A percentile compares a stretch with the other conserved stretches of the same genome.
These are phyloP conservation scores for Dichomitus squalens DNA, from an alignment of 1,284 basidiomycete species.

Conservation along the genomic window DNA sequence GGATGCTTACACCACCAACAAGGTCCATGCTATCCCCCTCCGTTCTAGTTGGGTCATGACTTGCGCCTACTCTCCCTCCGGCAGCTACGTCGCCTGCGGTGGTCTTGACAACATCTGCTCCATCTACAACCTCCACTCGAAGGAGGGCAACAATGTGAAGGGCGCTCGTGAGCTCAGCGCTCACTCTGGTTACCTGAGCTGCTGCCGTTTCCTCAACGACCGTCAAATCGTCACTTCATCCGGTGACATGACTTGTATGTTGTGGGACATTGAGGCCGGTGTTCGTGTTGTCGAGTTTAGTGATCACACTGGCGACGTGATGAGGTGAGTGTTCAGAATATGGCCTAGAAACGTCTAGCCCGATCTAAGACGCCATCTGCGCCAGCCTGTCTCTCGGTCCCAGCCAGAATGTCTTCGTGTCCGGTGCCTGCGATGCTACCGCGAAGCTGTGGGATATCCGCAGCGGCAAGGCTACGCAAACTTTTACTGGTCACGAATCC, in stretches of 20 bases:
- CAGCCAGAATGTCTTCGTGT: conserved; percentile 95
- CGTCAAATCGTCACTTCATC: conserved; percentile 97
- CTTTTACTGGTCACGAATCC: conserved; percentile 97
- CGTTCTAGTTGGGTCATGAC: conserved; percentile 99
- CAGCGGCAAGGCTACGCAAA: conserved; percentile 95
- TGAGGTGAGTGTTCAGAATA: conserved; percentile 72
- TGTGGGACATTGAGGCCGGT: conserved; percentile 99
- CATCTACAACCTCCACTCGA: conserved; percentile 90
- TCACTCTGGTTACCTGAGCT: conserved; percentile 96
- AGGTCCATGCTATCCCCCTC: conserved; percentile 98
- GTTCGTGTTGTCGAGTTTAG: conserved; percentile 96
- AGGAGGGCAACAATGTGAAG: conserved; percentile 71
- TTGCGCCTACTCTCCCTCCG: conserved; percentile 96
- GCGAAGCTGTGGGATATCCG: conserved; percentile 99
- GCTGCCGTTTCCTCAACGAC: conserved; percentile 98
- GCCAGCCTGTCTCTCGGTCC: conserved; percentile 89
- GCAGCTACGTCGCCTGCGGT: conserved; percentile 97
- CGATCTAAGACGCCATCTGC: background rate
- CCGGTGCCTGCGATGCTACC: conserved; percentile 97
- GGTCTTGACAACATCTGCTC: conserved; percentile 99
- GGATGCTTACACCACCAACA: conserved; percentile 99
- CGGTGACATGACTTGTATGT: conserved; percentile 99
- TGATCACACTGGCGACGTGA: conserved; percentile 99
- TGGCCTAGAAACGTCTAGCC: conserved; percentile 16
- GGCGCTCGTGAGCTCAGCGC: conserved; percentile 91